Evolutionary conservation across 495 filamentous ascomycete genomes (phyloP), one percentile per base, ranked within the genome.

Genomic region (Diplogelasinospora grovesii): DNA sequence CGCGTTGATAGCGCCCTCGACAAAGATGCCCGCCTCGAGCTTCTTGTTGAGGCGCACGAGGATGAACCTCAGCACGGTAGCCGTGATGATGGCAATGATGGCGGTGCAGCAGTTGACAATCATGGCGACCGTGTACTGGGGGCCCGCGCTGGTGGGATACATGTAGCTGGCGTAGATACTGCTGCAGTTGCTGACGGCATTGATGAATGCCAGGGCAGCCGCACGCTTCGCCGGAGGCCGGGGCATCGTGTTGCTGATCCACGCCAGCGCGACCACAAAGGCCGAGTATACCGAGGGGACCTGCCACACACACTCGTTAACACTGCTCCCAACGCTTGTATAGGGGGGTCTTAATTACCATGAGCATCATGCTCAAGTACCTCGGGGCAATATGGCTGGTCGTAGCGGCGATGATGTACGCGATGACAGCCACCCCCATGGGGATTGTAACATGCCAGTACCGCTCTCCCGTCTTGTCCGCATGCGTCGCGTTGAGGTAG

Each of bases 161-260:
- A 89, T 75, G 50, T 89, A 92, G 35, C 69, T 74, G 1, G 83
- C 82, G 52, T 85, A 92, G 53, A 92, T 90, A 37, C 70, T 77
- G 33, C 75, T 75, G 9, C 71, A 65, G 52, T 89, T 92, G n/a
- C 75, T 76, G 15, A 90, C 72, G 4, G 84, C 83, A 50, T 94
- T 94, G 56, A 89, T 87, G 44, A 78, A 75, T 8, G 86, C 88
- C 2, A 90, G 61, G 0, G 84, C 85, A 2, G 85, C 87, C 1
- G 87, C 86, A 41, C 86, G 79, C 63, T 94, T 94, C 0, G 83
- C 78, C 0, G 83, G 86, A 2, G 88, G 87, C n/a, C 88, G 77
- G 3, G 86, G 85, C 27, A 93, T 69, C 3, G 79, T 81, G 57
- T 85, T 87, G 22, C 71, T 78, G 50, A 89, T 89, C 86, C 85